Evolutionary conservation across 441 rosid species (phyloP).

Genomic region (Adansonia rubrostipa): DNA sequence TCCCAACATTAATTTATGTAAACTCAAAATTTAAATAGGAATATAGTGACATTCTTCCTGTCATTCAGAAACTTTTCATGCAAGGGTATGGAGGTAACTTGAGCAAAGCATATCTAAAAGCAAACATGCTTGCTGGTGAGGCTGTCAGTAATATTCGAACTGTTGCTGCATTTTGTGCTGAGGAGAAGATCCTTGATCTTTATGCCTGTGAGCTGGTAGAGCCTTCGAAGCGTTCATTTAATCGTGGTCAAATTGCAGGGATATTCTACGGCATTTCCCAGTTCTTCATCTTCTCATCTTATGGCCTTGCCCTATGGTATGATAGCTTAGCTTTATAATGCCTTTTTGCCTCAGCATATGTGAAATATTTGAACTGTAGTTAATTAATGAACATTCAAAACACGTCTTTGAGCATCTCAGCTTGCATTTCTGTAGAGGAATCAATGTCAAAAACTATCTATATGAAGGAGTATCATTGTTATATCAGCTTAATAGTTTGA

Average conservation of each 20-base stretch:
- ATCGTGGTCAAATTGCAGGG: slow-evolving; percentile 91
- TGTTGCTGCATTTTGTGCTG: slow-evolving; percentile 87
- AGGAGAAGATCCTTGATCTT: slow-evolving; percentile 79
- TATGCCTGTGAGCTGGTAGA: slow-evolving; percentile 73
- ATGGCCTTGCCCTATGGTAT: slow-evolving; percentile 93
- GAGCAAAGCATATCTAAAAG: slow-evolving; percentile 89
- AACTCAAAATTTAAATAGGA: background rate
- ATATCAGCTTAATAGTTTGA: too few species aligned
- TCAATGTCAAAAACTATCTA: too few species aligned
- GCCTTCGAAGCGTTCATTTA: slow-evolving; percentile 72
- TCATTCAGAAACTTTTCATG: slow-evolving; percentile 85
- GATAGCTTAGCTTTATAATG: slow-evolving; percentile 23
- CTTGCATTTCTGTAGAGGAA: background rate
- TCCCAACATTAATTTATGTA: background rate
- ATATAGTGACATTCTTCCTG: slow-evolving; percentile 6
- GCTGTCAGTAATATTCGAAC: slow-evolving; percentile 92
- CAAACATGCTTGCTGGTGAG: slow-evolving; percentile 96
- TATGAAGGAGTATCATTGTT: too few species aligned
- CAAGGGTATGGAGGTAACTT: slow-evolving; percentile 95
- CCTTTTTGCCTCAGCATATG: background rate
- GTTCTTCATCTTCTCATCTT: slow-evolving; percentile 93
- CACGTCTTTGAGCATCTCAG: background rate
- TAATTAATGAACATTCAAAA: slow-evolving; percentile 4
- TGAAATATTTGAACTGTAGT: background rate
- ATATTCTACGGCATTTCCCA: slow-evolving; percentile 85